Conservation (phyloP, 352 stramenopile genomes). For the Plasmopara viticola region DNA sequence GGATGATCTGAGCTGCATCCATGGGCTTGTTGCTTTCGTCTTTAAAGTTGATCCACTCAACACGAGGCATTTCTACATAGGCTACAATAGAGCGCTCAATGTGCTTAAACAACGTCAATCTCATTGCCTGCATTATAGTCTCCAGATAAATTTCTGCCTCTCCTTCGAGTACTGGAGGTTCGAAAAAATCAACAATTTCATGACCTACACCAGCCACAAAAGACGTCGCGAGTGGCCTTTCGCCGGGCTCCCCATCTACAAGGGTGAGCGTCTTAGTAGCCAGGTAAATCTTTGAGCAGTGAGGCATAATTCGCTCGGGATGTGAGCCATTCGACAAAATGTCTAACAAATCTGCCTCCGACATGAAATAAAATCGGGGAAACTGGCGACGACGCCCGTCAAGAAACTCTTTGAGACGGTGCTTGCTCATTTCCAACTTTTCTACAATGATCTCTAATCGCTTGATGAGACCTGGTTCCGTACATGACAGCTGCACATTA, state of each 20-base stretch:
- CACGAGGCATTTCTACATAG: conserved; percentile 88
- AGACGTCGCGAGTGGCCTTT: conserved; percentile 79
- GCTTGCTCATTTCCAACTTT: conserved; percentile 92
- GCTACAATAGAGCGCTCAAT: conserved; percentile 88
- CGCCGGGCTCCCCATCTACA: conserved; percentile 41
- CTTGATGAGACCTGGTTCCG: conserved; percentile 80
- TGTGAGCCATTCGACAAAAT: conserved; percentile 94
- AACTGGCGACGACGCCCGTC: conserved; percentile 92
- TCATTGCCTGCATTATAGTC: conserved; percentile 92
- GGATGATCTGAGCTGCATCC: conserved; percentile 94
- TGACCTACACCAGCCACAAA: conserved; percentile 93
- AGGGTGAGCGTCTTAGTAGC: conserved; percentile 90
- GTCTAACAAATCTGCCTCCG: conserved; percentile 89
- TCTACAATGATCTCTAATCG: conserved; percentile 89
- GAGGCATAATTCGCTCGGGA: conserved; percentile 91
- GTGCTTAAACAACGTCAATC: conserved; percentile 91
- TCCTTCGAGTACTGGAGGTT: conserved; percentile 88
- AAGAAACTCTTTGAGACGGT: conserved; percentile 93
- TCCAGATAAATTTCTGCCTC: conserved; percentile 98
- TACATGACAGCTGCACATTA: conserved; percentile 90
- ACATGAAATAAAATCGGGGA: conserved; percentile 91
- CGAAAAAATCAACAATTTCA: conserved; percentile 91
- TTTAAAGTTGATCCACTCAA: conserved; percentile 96
- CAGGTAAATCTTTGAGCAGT: conserved; percentile 95
- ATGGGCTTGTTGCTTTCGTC: conserved; percentile 78